Conservation (phyloP, 331 rosid species). For the Rosa hybrid region DNA sequence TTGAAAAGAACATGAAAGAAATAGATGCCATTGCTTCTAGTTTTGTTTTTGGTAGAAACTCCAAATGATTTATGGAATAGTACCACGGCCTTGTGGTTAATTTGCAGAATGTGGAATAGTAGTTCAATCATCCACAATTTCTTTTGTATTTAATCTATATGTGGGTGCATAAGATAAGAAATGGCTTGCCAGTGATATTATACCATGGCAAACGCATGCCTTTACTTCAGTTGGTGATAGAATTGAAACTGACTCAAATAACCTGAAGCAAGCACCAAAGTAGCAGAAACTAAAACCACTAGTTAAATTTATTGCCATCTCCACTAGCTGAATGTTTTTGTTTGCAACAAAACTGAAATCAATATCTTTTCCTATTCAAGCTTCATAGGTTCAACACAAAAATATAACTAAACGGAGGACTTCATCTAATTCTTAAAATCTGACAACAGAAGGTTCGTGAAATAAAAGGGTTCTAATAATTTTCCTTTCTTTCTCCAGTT, state of each 20-base stretch:
- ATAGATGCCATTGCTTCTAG: background rate
- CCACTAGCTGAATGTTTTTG: background rate
- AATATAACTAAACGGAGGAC: too few species aligned
- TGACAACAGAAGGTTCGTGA: too few species aligned
- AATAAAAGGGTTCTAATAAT: too few species aligned
- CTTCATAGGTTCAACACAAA: background rate
- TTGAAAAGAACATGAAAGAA: background rate
- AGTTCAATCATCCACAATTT: background rate
- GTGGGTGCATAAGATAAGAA: background rate
- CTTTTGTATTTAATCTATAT: background rate
- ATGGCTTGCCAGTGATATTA: background rate
- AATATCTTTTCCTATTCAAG: background rate
- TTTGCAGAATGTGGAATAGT: background rate
- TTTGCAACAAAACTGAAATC: background rate
- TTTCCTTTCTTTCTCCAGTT: too few species aligned
- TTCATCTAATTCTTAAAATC: too few species aligned
- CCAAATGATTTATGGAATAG: too few species aligned
- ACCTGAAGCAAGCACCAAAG: background rate
- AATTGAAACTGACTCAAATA: constrained; percentile 35
- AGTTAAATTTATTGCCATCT: background rate
- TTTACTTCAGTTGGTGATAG: constrained; percentile 75
- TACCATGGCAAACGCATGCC: constrained; percentile 16
- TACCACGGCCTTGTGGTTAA: background rate
- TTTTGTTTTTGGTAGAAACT: background rate
- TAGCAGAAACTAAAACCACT: background rate